A percentile compares a stretch with the other conserved stretches of the same genome.
These are phyloP conservation scores for Ramichloridium luteum DNA, from an alignment of 2,329 filamentous ascomycete genomes.

Conservation along the genomic window DNA sequence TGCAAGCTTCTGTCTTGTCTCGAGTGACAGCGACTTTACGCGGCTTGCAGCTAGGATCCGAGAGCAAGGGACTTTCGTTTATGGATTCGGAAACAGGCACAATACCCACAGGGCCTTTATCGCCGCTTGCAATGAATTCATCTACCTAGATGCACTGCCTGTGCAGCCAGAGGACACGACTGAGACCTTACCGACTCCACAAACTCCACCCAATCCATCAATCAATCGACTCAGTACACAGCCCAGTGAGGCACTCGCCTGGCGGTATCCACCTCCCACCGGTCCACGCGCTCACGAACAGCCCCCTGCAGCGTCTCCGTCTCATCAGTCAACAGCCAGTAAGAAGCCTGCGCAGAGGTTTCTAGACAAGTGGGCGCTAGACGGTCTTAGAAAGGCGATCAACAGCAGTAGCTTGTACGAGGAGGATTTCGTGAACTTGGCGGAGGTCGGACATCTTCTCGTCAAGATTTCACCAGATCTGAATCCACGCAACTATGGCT, in stretches of 20 bases:
- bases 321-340: no score
- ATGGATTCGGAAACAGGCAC: slow-evolving; percentile 23
- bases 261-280: no score
- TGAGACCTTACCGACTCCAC: no score
- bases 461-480: slow-evolving; percentile 17
- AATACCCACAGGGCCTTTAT: slow-evolving; percentile 20
- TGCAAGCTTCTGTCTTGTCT: slow-evolving; percentile 24
- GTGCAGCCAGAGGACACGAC: slow-evolving; percentile 9
- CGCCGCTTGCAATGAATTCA: slow-evolving; percentile 21
- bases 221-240: background rate
- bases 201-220: no score
- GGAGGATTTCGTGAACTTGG: slow-evolving; percentile 19
- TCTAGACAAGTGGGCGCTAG: slow-evolving; percentile 13
- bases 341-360: slow-evolving; percentile 6
- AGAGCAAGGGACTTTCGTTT: slow-evolving; percentile 25
- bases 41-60: slow-evolving; percentile 25
- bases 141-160: slow-evolving; percentile 19
- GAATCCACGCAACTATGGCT: slow-evolving; percentile 22
- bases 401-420: slow-evolving; percentile 10
- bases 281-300: no score
- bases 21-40: slow-evolving; percentile 28
- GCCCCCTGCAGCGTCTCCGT: no score
- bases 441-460: slow-evolving; percentile 16
- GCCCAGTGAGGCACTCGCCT: no score
- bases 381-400: slow-evolving; percentile 10